These are phyloP conservation scores for Litsea cubeba DNA, from an alignment of 164 flowering plant species.

Conservation along the genomic window DNA sequence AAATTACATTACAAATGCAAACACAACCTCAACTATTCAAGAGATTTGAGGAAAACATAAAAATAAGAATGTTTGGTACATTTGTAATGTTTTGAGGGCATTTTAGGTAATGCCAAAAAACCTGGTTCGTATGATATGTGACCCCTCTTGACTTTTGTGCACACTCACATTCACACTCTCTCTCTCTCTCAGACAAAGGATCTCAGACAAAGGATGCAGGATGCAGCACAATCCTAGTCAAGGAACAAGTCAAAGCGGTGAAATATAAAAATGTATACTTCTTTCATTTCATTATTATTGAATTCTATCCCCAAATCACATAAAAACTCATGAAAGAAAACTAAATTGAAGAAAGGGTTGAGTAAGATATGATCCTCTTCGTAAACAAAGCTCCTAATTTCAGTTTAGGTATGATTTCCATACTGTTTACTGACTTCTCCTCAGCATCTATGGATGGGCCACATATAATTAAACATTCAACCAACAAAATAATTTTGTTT, in stretches of 20 bases:
- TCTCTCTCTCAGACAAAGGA: too few species aligned
- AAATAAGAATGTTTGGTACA: too few species aligned
- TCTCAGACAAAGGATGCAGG: not conserved
- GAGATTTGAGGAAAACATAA: too few species aligned
- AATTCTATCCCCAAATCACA: not conserved
- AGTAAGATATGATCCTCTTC: not conserved
- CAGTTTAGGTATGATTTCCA: not conserved
- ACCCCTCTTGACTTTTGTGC: not conserved
- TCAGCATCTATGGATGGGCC: too few species aligned
- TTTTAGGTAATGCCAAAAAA: not conserved
- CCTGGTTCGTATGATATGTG: not conserved
- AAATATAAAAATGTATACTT: too few species aligned
- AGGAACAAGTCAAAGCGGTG: not conserved
- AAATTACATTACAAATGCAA: too few species aligned
- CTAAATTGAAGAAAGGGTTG: not conserved
- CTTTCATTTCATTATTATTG: not conserved
- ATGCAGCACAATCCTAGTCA: not conserved
- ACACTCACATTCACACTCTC: not conserved
- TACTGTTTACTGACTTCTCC: not conserved
- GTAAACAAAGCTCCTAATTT: not conserved
- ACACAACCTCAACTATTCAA: too few species aligned
- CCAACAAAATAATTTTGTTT: too few species aligned
- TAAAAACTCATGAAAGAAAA: not conserved
- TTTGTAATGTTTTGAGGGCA: not conserved
- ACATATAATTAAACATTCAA: too few species aligned